Evolutionary conservation across 2,329 filamentous ascomycete species (phyloP), one percentile per base, ranked within the genome.

Genomic region (Pseudogymnoascus sp.): DNA sequence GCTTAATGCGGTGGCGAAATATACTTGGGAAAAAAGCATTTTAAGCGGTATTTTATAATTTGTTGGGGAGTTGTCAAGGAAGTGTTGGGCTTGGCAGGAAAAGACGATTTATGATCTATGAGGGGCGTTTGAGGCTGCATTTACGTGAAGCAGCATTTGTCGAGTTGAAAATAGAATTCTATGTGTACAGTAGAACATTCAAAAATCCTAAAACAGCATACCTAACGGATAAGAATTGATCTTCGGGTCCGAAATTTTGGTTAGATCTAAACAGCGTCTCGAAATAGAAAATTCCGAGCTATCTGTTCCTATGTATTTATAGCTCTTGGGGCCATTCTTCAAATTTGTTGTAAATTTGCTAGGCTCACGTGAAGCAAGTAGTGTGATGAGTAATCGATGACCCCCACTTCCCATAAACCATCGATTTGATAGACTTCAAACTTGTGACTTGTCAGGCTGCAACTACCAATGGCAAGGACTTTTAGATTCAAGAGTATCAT

Each of bases 321-420:
- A 34, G 29, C 2, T 57, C n/a, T n/a, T 1, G 5, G 51, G 16
- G n/a, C 14, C 3, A 5, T 57, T 21, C 16, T 7, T 57, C n/a
- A 54, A 11, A 31, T 54, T 54, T 54, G 11, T 18, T 36, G 10
- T 16, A 16, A 57, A 57, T 57, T 57, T 57, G 16, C 10, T 14
- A 34, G 10, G 51, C 51, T 57, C 51, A 57, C 51, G 51, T 57
- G 51, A 57, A 57, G 23, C 23, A 26, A 26, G 51, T 34, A 57
- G 51, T 36, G 51, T 34, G 51, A 57, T 57, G 51, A 57, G 51
- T 57, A 57, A 57, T 57, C 51, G 51, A 57, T 57, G 29, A 34
- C 40, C 51, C 45, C 45, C 21, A 51, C 45, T 51, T 51, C 45
- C 16, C 51, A 57, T 57, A 57, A 57, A 57, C 51, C 51, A 57